Evolutionary conservation across 2,329 filamentous ascomycete genomes (phyloP), one percentile per base, ranked within the genome.

Genomic region (Macrophomina phaseolina): DNA sequence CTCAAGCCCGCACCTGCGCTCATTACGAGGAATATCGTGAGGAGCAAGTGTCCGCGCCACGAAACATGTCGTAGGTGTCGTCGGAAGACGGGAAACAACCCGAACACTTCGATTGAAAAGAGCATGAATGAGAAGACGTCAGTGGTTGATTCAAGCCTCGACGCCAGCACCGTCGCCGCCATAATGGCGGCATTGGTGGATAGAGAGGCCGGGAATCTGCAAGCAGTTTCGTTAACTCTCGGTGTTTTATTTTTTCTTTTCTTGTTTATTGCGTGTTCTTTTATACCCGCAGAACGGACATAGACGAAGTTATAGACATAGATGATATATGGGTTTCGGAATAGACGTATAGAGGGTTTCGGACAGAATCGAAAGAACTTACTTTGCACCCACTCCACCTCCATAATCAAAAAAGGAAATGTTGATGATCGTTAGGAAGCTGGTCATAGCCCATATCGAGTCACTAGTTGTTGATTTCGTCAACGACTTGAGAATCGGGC

Each of bases 401-500:
- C 92, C 92, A 78, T 99, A 99, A 83, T 99, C 95, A 75, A 97
- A 98, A 77, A 96, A 97, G 80, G 97, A 96, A 69, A 98, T 93
- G 78, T 99, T 99, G 80, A 97, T 94, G 73, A 91, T 87, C 69
- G 99, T 87, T 52, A 99, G 85, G 89, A 93, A 95, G 74, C 92
- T 94, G 61, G 92, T 95, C 83, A 99, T 91, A 67, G 95, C 93
- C 95, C 95, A 99, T 76, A 99, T 99, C 51, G 91, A 95, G 83
- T 99, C 95, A 66, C 88, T 91, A 7, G 92, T 94, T 4, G 94
- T 98, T 5, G 94, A 97, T 61, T 87, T 87, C 0, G 95, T 99
- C n/a, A 99, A 86, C 1, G 94, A 97, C 78, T 97, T 97, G 69
- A 99, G 88, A 70, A 99, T 98, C 0, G 95, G 95, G 49, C 92